A percentile compares a stretch with the other conserved stretches of the same genome.
phyloP scores from a whole-genome alignment of 805 yeast species.

The Scheffersomyces amazonensis region DNA sequence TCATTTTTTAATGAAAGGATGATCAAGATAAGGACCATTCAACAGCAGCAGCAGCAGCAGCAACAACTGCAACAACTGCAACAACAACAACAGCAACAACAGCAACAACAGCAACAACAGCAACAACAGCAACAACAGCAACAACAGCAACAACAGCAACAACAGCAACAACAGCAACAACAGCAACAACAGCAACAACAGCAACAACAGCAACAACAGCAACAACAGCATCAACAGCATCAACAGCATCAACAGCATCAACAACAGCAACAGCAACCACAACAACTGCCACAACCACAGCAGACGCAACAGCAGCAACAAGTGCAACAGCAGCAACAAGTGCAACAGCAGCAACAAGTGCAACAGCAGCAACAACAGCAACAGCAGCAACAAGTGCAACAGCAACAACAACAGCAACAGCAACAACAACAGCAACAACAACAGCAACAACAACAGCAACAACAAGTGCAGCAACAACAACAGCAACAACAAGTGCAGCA shows the following conservation, averaged over 20 bases:
- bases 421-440: neutral
- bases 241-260: constrained; percentile 2
- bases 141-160: constrained; percentile 6
- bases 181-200: constrained; percentile 3
- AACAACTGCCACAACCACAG: constrained; percentile 1
- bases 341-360: too few relatives aligned
- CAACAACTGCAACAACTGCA: constrained; percentile 7
- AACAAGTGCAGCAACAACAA: constrained; percentile 1
- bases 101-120: constrained; percentile 4
- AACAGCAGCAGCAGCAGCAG: constrained; percentile 13
- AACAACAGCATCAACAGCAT: constrained; percentile 4
- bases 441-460: neutral
- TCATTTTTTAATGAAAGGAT: constrained; percentile 41
- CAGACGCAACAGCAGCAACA: constrained; percentile 5
- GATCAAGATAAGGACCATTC: constrained; percentile 23
- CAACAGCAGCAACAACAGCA: constrained; percentile 6
- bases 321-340: constrained; percentile 7
- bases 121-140: constrained; percentile 6
- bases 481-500: constrained; percentile 1
- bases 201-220: constrained; percentile 3
- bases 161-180: constrained; percentile 1
- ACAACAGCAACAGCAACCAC: constrained; percentile 1
- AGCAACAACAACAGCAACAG: constrained; percentile 5
- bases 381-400: constrained; percentile 4
- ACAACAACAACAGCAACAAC: constrained; percentile 2